Base-by-base conservation (phyloP, 441 rosid genomes). In the Populus hybrid region DNA sequence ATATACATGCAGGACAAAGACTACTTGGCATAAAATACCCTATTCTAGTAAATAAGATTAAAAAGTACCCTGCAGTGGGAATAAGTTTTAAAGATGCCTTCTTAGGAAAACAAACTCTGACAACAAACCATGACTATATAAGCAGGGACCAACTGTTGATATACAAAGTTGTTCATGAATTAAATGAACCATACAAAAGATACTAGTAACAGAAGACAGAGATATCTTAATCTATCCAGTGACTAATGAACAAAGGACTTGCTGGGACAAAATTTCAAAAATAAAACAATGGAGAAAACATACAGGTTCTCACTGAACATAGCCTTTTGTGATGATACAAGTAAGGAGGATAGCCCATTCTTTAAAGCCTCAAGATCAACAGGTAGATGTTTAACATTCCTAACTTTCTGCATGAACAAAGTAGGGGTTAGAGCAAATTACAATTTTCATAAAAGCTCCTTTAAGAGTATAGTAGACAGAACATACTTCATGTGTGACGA, bases 401-500 rank as follows among this genome's bases (percentile, higher is more conserved):
- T 81, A 80, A 90, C 87, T 88, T 89, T 94, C 99, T 97, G 90
- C 87, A 86, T 69, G 84, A 73, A 78, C 38, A 80, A 84, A 84
- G 75, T 50, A 81, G 16, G 46, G 32, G 77, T 84, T 34, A 79
- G 10, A 38, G 84, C 57, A 26, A 53, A 57, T 12, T 42, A 73
- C 65, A 10, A 73, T 77, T 74, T 80, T 76, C 65, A 68, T 69
- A 76, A 82, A 70, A 79, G 53, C 77, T 53, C 77, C 38, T 66
- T 53, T 73, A 38, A 40, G 67, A 74, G 75, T 21, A 69, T 79
- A 72, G 35, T 53, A 70, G 42, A n/a, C 65, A 57, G 12, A 69
- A 79, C 85, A 85, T 83, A 97, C 99, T 98, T 97, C 99, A 81
- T 88, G 93, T 32, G 99, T 94, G 81, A 97, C 84, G 84, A 97